Conservation (phyloP, 805 yeast genomes). For the Metschnikowia proteae region DNA sequence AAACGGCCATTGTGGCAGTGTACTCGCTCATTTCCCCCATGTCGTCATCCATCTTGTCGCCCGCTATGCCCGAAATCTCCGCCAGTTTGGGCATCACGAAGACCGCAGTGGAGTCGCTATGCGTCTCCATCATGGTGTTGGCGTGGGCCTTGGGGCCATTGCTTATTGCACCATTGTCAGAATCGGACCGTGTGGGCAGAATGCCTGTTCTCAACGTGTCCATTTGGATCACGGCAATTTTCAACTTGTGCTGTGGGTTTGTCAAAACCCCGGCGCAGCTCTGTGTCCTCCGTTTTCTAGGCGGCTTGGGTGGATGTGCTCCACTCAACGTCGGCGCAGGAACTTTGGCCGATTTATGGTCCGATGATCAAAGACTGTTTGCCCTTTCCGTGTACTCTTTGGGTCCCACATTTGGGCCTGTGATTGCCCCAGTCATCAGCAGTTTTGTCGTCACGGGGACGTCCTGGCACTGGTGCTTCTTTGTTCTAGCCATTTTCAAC, state of each 20-base stretch:
- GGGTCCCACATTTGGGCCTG: constrained; percentile 68
- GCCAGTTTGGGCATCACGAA: constrained; percentile 32
- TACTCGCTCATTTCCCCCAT: constrained; percentile 60
- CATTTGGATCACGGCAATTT: constrained; percentile 45
- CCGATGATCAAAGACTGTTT: constrained; percentile 46
- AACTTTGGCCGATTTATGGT: constrained; percentile 58
- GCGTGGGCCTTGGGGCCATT: constrained; percentile 70
- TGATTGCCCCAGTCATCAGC: constrained; percentile 56
- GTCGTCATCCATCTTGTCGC: constrained; percentile 60
- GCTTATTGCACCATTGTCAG: constrained; percentile 64
- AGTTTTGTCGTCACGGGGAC: constrained; percentile 52
- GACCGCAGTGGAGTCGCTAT: constrained; percentile 24
- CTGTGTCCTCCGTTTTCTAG: constrained; percentile 55
- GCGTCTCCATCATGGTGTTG: constrained; percentile 60
- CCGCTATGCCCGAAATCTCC: constrained; percentile 51
- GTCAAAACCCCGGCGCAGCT: constrained; percentile 57
- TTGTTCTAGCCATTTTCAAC: constrained; percentile 55
- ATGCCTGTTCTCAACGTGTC: constrained; percentile 50
- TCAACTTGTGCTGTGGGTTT: constrained; percentile 61
- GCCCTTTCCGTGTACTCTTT: constrained; percentile 59
- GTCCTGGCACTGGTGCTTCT: constrained; percentile 68
- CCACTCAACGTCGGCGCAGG: constrained; percentile 72
- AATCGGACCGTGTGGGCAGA: constrained; percentile 55
- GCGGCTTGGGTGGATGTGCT: constrained; percentile 66
- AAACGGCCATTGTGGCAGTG: constrained; percentile 46